Evolutionary conservation across 805 yeast species (phyloP).

Genomic region (Pichia insulana): DNA sequence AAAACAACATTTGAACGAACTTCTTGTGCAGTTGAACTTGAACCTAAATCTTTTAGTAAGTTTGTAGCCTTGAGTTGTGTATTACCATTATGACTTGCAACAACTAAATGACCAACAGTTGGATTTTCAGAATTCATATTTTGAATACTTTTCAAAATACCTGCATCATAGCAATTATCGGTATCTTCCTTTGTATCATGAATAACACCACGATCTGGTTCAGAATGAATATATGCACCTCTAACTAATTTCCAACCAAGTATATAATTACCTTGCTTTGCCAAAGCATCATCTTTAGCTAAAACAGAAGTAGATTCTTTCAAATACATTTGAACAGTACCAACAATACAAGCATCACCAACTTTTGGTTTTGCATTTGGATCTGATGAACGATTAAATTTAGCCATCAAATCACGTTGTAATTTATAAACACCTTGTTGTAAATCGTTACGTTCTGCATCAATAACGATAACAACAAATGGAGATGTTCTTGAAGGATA

Average conservation of each 20-base stretch:
- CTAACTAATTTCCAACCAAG: constrained; percentile 85
- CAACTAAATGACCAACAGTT: constrained; percentile 68
- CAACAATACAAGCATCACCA: constrained; percentile 59
- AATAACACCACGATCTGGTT: constrained; percentile 64
- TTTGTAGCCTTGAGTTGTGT: constrained; percentile 70
- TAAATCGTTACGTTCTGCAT: constrained; percentile 83
- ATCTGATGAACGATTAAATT: constrained; percentile 47
- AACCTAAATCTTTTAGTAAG: constrained; percentile 28
- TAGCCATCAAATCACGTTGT: constrained; percentile 71
- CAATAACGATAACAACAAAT: constrained; percentile 69
- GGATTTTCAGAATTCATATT: constrained; percentile 38
- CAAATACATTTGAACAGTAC: constrained; percentile 90
- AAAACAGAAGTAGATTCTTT: constrained; percentile 59
- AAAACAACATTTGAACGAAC: constrained; percentile 59
- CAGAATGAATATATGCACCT: constrained; percentile 93
- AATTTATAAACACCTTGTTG: constrained; percentile 88
- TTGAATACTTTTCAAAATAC: constrained; percentile 53
- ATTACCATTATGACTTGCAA: constrained; percentile 81
- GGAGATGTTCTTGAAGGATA: constrained; percentile 65
- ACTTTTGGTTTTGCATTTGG: constrained; percentile 3
- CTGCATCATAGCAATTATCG: constrained; percentile 68
- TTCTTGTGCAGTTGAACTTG: constrained; percentile 15
- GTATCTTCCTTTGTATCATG: constrained; percentile 72
- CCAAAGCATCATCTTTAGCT: constrained; percentile 53
- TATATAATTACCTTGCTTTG: constrained; percentile 52